These are phyloP conservation scores for Lipomyces kockii DNA, from an alignment of 805 yeast species.

Conservation along the genomic window DNA sequence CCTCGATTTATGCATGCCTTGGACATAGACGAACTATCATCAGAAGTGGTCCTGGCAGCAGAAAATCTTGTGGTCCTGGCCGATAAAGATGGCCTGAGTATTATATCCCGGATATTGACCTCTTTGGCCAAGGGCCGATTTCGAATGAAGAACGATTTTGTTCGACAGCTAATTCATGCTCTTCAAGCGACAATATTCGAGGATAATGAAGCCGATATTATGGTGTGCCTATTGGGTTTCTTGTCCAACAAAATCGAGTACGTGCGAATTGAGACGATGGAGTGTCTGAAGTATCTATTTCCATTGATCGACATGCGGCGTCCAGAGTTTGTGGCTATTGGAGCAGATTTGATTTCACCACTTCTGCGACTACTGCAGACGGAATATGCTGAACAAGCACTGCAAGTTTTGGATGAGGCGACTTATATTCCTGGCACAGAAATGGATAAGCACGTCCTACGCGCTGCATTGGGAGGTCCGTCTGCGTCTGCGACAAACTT, in stretches of 20 bases:
- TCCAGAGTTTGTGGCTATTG: slow-evolving; percentile 83
- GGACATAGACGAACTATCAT: slow-evolving; percentile 57
- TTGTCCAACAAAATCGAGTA: slow-evolving; percentile 76
- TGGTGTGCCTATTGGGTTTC: slow-evolving; percentile 77
- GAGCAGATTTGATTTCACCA: slow-evolving; percentile 94
- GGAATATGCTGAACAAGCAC: slow-evolving; percentile 84
- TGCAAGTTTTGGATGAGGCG: slow-evolving; percentile 87
- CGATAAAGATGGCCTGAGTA: slow-evolving; percentile 56
- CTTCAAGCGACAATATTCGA: slow-evolving; percentile 75
- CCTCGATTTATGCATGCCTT: slow-evolving; percentile 86
- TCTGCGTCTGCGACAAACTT: slow-evolving; percentile 83
- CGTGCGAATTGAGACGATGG: slow-evolving; percentile 82
- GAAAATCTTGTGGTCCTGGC: slow-evolving; percentile 66
- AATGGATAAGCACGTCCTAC: slow-evolving; percentile 85
- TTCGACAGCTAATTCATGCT: slow-evolving; percentile 76
- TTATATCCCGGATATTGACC: slow-evolving; percentile 70
- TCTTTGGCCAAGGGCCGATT: slow-evolving; percentile 80
- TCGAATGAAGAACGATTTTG: slow-evolving; percentile 87
- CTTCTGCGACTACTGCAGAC: slow-evolving; percentile 76
- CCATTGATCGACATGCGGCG: slow-evolving; percentile 76
- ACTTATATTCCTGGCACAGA: slow-evolving; percentile 85
- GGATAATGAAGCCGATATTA: slow-evolving; percentile 69
- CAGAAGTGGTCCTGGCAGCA: slow-evolving; percentile 59
- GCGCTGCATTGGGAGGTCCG: slow-evolving; percentile 88
- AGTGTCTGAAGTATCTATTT: slow-evolving; percentile 70